A percentile compares a stretch with the other conserved stretches of the same genome.
phyloP scores from a whole-genome alignment of 257 asterid species.

The Scutellaria baicalensis region DNA sequence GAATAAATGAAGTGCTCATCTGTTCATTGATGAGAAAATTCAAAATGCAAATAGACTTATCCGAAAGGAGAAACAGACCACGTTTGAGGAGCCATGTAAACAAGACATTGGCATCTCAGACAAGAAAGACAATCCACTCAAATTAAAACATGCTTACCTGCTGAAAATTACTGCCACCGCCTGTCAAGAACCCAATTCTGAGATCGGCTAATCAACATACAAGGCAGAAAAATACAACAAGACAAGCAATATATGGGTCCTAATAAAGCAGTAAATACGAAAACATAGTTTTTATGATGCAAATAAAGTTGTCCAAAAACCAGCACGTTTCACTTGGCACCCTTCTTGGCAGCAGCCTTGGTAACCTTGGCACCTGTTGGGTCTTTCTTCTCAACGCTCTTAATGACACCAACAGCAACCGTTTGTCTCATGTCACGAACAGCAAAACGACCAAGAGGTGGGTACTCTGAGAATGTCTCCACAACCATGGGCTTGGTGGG shows the following conservation, averaged over 20 bases:
- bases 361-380: slow-evolving; percentile 17
- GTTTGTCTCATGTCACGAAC: slow-evolving; percentile 54
- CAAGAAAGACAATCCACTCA: background rate
- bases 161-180: slow-evolving; percentile 26
- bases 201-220: slow-evolving; percentile 11
- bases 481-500: slow-evolving; percentile 86
- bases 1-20: background rate
- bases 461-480: slow-evolving; percentile 52
- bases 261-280: background rate
- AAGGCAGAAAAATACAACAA: slow-evolving; percentile 10
- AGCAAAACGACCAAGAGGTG: slow-evolving; percentile 66
- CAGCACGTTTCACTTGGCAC: slow-evolving; percentile 46
- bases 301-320: background rate
- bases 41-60: no score
- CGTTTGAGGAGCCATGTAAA: background rate
- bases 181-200: slow-evolving; percentile 37
- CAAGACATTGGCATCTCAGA: background rate
- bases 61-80: background rate
- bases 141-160: background rate
- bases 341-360: slow-evolving; percentile 64
- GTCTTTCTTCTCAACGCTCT: slow-evolving; percentile 32
- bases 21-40: background rate
- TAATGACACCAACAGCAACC: slow-evolving; percentile 6
- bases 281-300: background rate
- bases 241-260: background rate